A percentile compares a stretch with the other conserved stretches of the same genome.
Evolutionary conservation across 345 rosid species (phyloP).

Genomic region (Balakata baccata): DNA sequence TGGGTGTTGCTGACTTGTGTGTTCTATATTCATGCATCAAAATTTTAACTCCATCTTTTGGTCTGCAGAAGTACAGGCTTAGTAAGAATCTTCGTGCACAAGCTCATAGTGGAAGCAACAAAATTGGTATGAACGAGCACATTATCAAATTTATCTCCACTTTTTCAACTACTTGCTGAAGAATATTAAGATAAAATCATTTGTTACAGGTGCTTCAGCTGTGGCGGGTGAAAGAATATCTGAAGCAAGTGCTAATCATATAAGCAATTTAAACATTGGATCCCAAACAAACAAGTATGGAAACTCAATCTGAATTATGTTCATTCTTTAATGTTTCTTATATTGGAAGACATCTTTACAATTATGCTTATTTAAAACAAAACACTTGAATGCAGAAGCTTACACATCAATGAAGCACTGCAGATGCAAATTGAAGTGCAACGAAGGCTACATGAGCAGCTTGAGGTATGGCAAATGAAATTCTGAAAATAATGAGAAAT

Average conservation of each 20-base stretch:
- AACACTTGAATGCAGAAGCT: constrained; percentile 12
- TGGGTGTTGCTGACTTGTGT: background rate
- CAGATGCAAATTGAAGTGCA: constrained; percentile 41
- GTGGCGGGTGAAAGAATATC: constrained; percentile 48
- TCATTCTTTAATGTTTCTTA: background rate
- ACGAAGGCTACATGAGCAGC: constrained; percentile 35
- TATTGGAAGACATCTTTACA: background rate
- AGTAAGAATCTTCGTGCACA: constrained; percentile 87
- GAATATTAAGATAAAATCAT: constrained; percentile 10
- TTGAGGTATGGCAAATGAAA: constrained; percentile 20
- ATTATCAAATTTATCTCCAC: background rate
- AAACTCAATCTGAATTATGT: background rate
- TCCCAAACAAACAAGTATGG: constrained; percentile 72
- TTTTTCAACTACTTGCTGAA: constrained; percentile 3
- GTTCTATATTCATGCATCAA: background rate
- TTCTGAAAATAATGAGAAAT: background rate
- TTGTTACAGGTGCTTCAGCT: constrained; percentile 45
- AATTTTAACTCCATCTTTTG: constrained; percentile 17
- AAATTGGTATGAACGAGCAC: constrained; percentile 51
- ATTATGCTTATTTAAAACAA: constrained; percentile 13
- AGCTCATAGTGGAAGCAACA: constrained; percentile 56
- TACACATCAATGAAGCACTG: constrained; percentile 28
- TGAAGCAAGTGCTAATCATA: constrained; percentile 52
- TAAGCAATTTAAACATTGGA: constrained; percentile 54
- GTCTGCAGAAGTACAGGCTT: constrained; percentile 81